These are phyloP conservation scores for Cystoisospora suis DNA, from an alignment of 169 alveolate species.

Conservation along the genomic window DNA sequence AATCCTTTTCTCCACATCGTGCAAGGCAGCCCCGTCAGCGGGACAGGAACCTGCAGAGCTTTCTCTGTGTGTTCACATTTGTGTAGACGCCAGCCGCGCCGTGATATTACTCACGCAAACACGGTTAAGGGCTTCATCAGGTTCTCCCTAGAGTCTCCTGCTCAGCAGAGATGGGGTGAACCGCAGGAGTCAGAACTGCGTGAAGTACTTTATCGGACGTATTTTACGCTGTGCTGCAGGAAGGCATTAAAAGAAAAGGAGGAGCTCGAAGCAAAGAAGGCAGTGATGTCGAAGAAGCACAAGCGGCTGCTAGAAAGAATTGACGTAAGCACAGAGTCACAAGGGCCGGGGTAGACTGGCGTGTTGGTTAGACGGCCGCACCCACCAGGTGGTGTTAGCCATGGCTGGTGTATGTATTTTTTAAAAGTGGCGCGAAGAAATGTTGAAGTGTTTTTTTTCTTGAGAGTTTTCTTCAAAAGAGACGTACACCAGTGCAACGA, in stretches of 20 bases:
- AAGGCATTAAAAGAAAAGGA: conserved; percentile 4
- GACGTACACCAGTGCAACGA: background rate
- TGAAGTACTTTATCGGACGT: no score
- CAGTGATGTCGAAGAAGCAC: conserved; percentile 53
- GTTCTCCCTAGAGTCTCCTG: no score
- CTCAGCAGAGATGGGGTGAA: no score
- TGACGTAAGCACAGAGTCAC: conserved; percentile 28
- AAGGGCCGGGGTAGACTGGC: background rate
- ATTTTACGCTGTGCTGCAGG: no score
- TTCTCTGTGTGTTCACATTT: no score
- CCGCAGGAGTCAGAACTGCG: no score
- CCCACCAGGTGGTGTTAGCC: background rate
- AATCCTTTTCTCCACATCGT: no score
- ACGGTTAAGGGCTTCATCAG: no score
- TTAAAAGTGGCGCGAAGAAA: background rate
- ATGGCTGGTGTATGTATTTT: background rate
- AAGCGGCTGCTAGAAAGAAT: conserved; percentile 56
- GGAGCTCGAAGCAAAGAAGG: conserved; percentile 18
- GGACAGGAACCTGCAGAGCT: no score
- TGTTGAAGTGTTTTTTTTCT: background rate
- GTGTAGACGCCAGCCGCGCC: no score
- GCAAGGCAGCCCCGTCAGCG: no score
- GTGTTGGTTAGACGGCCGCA: background rate
- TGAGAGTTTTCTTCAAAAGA: background rate
- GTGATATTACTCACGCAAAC: no score